Evolutionary conservation across 2,329 filamentous ascomycete species (phyloP).

Genomic region (Penicillium sp.): DNA sequence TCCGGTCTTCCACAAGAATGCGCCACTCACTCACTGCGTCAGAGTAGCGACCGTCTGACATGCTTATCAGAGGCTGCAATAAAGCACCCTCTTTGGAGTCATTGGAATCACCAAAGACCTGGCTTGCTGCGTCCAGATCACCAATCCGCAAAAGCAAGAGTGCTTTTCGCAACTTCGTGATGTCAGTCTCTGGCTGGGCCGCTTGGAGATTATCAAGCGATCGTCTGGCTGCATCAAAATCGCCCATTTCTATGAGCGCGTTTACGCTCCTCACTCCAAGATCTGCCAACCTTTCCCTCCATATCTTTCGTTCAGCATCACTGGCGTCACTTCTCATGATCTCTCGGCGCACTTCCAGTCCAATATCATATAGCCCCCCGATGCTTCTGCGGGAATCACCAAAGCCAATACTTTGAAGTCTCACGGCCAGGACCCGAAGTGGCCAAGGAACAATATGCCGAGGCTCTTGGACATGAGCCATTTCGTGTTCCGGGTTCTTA

Average conservation of each 20-base stretch:
- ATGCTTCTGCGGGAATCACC: constrained; percentile 80
- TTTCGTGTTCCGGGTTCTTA: constrained; percentile 62
- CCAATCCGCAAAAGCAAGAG: constrained; percentile 78
- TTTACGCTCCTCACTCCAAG: constrained; percentile 66
- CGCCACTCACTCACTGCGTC: constrained; percentile 64
- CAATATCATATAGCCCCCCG: constrained; percentile 87
- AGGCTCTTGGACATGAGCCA: constrained; percentile 64
- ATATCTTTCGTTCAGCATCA: constrained; percentile 60
- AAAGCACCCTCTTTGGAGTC: constrained; percentile 42
- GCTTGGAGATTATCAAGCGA: constrained; percentile 64
- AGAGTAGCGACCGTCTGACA: constrained; percentile 74
- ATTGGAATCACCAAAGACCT: constrained; percentile 46
- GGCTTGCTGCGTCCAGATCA: constrained; percentile 66
- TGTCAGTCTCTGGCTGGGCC: constrained; percentile 30
- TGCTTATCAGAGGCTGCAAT: constrained; percentile 64
- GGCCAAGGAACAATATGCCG: constrained; percentile 80
- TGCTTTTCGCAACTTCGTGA: constrained; percentile 47
- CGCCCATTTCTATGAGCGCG: constrained; percentile 66
- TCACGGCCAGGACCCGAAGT: constrained; percentile 76
- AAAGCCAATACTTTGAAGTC: constrained; percentile 82
- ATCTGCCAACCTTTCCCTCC: constrained; percentile 71
- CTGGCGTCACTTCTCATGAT: constrained; percentile 54
- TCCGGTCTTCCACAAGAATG: constrained; percentile 49
- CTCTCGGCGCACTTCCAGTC: constrained; percentile 68
- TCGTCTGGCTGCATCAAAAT: constrained; percentile 72